Evolutionary conservation across 2,329 filamentous ascomycete genomes (phyloP), one percentile per base, ranked within the genome.

Genomic region (Apiospora hydei): DNA sequence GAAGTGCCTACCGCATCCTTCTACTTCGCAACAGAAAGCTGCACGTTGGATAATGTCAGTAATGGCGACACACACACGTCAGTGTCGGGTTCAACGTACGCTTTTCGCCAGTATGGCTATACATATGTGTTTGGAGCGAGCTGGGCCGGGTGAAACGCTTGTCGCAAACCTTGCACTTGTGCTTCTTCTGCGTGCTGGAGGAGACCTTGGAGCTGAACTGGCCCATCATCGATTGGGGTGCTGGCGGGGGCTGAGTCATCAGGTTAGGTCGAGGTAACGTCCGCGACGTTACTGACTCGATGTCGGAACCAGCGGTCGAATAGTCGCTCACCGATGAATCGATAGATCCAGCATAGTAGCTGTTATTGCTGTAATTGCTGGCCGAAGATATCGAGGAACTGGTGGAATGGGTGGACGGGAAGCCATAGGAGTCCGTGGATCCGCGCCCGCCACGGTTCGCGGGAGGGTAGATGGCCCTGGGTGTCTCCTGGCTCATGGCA

Each of bases 111-210:
- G 96, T 98, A 81, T 98, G 96, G 83, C 95, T 98, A 85, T 98
- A 98, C 93, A 98, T 98, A 81, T 98, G 96, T 44, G 96, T 98
- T 81, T 98, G 96, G 51, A 98, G 84, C 18, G 96, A 98, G 80
- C 95, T 98, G 1, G 96, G 96, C 71, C 96, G 90, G 2, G 96
- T 98, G 82, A 98, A 98, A 61, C 96, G 91, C 88, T 98, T 98
- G 84, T 98, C 96, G 86, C 96, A 98, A 73, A 98, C 94, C 85
- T 98, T 98, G 89, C 96, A 98, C 87, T 98, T 98, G 86, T 98
- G 96, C 88, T 98, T 98, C 91, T 98, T 98, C 81, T 98, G 95
- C 13, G 96, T 96, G 84, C 94, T 98, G 24, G 94, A 95, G 0
- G 95, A 95, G 70, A 98, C 92, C 84, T 98, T 98, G 75, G 96